Evolutionary conservation across 2,329 filamentous ascomycete species (phyloP), one percentile per base, ranked within the genome.

Genomic region (Gaeumannomyces sp.): DNA sequence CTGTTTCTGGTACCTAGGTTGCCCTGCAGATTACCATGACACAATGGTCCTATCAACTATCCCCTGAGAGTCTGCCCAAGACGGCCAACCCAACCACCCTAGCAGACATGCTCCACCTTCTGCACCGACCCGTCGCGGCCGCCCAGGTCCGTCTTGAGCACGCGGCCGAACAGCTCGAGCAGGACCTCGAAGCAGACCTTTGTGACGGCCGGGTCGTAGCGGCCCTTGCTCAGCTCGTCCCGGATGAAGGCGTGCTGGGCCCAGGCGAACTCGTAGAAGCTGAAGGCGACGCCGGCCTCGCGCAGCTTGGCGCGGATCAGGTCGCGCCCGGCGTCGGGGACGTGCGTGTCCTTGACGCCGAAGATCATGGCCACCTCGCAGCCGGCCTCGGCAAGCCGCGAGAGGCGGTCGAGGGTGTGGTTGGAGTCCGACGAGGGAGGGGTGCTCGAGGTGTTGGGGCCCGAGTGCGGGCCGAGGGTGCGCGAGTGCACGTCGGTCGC

Each of bases 181-280:
- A 97, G 77, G 76, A 97, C 89, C 81, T 96, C 91, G 73, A 96
- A 97, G 79, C 93, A 97, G 50, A 94, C 85, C 73, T 93, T 94
- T 4, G 88, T 87, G 65, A 97, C 83, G 27, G 91, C 92, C 0
- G 93, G 91, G 74, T 97, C 93, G 73, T 97, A 97, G 31, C 93
- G 84, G n/a, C 93, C 93, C 78, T 97, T 97, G 76, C 90, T 93
- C 66, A 95, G 80, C 79, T 97, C 93, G 72, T 97, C 93, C 25
- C 93, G 84, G 74, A 97, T 96, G 74, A 97, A 97, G 6, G 93
- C 93, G 79, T 96, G 93, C 76, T 97, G 93, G 4, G 93, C 93
- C 87, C 92, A 94, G n/a, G 92, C 91, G 69, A 91, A 87, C 78
- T 97, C 93, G 77, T 95, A 92, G 75, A 92, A 97, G 73, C 86